These are phyloP conservation scores for Eucalyptus viminalis DNA, from an alignment of 345 rosid species.

Conservation along the genomic window DNA sequence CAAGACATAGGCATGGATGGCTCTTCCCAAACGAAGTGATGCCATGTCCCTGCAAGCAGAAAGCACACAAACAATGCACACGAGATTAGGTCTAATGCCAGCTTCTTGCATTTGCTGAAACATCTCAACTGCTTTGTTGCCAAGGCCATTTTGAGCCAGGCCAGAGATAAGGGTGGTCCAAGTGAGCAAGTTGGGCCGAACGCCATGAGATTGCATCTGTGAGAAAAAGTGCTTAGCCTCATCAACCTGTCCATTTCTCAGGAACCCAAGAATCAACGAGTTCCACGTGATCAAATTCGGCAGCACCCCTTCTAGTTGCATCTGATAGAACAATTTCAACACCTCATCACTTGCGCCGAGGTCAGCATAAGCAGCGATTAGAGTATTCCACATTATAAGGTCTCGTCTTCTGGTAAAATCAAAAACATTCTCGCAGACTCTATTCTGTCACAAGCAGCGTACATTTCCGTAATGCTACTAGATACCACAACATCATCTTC, in stretches of 20 bases:
- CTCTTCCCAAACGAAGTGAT: conserved; percentile 30
- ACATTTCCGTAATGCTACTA: conserved; percentile 40
- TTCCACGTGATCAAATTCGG: conserved; percentile 63
- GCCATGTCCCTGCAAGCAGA: conserved; percentile 31
- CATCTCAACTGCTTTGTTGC: conserved; percentile 20
- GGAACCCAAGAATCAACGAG: conserved; percentile 40
- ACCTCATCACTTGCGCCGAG: conserved; percentile 41
- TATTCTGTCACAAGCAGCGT: conserved; percentile 46
- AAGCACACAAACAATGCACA: conserved; percentile 31
- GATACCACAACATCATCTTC: conserved; percentile 43
- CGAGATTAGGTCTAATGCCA: conserved; percentile 31
- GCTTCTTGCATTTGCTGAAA: conserved; percentile 46
- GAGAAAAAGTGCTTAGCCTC: conserved; percentile 53
- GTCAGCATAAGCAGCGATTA: conserved; percentile 57
- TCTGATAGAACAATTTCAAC: conserved; percentile 53
- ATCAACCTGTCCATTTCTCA: conserved; percentile 31
- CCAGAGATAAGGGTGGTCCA: conserved; percentile 58
- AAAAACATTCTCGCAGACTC: conserved; percentile 38
- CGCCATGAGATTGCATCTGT: conserved; percentile 43
- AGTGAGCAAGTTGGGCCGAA: conserved; percentile 31
- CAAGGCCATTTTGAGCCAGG: conserved; percentile 32
- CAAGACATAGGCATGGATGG: conserved; percentile 40
- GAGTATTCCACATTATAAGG: conserved; percentile 49
- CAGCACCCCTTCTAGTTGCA: conserved; percentile 61
- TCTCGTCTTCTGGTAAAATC: conserved; percentile 28